Base-by-base conservation (phyloP, 495 filamentous ascomycete species). In the Podospora comata region DNA sequence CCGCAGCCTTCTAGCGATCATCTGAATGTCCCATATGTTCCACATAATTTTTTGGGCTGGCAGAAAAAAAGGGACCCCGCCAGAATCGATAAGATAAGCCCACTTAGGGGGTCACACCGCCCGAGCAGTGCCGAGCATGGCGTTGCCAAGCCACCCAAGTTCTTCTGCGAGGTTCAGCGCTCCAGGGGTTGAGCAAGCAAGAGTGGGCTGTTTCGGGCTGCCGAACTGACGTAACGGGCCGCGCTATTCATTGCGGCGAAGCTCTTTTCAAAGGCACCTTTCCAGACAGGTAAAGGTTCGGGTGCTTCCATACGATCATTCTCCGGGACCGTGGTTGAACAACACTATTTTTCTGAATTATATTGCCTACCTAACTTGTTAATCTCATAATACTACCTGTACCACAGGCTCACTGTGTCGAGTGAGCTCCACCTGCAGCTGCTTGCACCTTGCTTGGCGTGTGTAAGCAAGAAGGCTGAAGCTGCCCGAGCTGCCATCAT, bases 51-150 rank as follows among this genome's bases (percentile, higher is more conserved):
- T 70, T 70, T 61, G 67, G 59, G 18, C 67, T 18, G 75, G 66
- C 71, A 77, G 70, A 73, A 75, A 77, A 76, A 67, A 70, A 61
- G 32, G n/a, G 63, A 68, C 71, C 72, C 75, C 75, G 68, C 73
- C 67, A 68, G 58, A 56, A 65, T 32, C 26, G 71, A 74, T 74
- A 75, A 76, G 73, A 76, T 75, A 73, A 66, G 39, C 39, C 9
- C 1, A 2, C 0, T 28, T 64, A 44, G 23, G 16, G 27, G 60
- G 16, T 16, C 23, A 39, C 18, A 53, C 39, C 39, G 39, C 39
- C 56, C n/a, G 16, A 58, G 56, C 16, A 58, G 56, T 48, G 39
- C 39, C 39, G 39, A 48, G 39, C 39, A 5, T 16, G 2, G 39
- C 13, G 39, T 13, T 48, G 39, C 39, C 39, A 48, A 48, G 39